Conservation (phyloP, 495 filamentous ascomycete species). For the Penicillium coffeae region DNA sequence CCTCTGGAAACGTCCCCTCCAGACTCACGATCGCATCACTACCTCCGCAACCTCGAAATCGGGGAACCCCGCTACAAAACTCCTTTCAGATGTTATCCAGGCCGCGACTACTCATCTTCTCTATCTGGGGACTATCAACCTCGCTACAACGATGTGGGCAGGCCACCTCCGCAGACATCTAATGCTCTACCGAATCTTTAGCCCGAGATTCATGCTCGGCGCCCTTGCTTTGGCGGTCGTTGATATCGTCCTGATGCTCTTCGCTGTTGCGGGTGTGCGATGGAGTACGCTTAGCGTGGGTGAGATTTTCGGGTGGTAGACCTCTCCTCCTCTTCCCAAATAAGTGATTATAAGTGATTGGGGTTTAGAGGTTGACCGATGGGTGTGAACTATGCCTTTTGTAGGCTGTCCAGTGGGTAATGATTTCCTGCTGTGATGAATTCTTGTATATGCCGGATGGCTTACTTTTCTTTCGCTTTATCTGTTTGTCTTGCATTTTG, state of each 20-base stretch:
- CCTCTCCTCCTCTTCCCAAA: no score
- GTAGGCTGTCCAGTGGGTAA: neutral
- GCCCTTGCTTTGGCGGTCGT: conserved; percentile 67
- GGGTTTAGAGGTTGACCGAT: no score
- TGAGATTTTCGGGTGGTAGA: conserved; percentile 82
- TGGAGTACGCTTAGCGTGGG: conserved; percentile 71
- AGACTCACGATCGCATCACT: conserved; percentile 29
- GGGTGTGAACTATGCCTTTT: no score
- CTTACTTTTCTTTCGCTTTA: neutral
- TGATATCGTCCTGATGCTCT: conserved; percentile 65
- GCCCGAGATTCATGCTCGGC: conserved; percentile 83
- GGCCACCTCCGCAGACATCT: conserved; percentile 83
- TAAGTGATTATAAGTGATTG: no score
- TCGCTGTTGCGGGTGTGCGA: conserved; percentile 67
- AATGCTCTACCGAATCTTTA: conserved; percentile 97
- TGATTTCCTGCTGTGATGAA: neutral
- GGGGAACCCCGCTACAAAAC: conserved; percentile 42
- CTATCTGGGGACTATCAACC: conserved; percentile 74
- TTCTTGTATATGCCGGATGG: neutral
- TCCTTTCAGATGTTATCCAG: conserved; percentile 65
- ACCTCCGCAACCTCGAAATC: conserved; percentile 22
- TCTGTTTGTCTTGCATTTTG: neutral
- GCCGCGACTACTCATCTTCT: conserved; percentile 69
- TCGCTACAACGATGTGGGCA: conserved; percentile 85
- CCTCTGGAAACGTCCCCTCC: conserved; percentile 74